Conservation (phyloP, 345 rosid genomes). For the Salix viminalis region DNA sequence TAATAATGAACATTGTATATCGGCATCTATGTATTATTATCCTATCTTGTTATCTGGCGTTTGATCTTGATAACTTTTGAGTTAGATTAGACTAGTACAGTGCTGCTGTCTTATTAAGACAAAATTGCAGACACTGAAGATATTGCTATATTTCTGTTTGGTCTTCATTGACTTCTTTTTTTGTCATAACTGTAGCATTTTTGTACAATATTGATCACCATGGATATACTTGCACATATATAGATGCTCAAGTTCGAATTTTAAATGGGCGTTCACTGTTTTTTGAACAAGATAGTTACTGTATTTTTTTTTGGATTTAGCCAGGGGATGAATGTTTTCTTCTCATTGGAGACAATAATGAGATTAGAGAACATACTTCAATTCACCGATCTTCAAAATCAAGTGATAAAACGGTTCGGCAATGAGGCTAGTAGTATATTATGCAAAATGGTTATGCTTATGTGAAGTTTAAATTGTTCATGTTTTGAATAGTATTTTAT, state of each 20-base stretch:
- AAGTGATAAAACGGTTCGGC: constrained; percentile 60
- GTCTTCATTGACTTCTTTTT: not conserved
- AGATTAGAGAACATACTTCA: constrained; percentile 77
- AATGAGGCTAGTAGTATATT: not conserved
- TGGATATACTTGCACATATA: not conserved
- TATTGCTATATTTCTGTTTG: not conserved
- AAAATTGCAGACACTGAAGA: not conserved
- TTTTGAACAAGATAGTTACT: not conserved
- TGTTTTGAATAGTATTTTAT: constrained; percentile 10
- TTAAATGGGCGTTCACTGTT: not conserved
- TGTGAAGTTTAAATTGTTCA: not conserved
- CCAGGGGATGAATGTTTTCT: constrained; percentile 77
- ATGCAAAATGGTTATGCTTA: not conserved
- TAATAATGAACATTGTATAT: too few species aligned
- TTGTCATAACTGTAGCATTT: not conserved
- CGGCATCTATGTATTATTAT: too few species aligned
- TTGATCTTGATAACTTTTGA: too few species aligned
- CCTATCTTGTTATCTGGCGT: too few species aligned
- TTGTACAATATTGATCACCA: not conserved
- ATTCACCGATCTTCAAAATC: constrained; percentile 86
- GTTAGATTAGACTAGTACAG: too few species aligned
- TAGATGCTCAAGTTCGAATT: not conserved
- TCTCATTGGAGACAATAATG: constrained; percentile 74
- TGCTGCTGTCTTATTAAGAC: too few species aligned
- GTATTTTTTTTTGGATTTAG: constrained; percentile 25